Conservation (phyloP, 208 protist genomes). For the Wallacemonas sp. region DNA sequence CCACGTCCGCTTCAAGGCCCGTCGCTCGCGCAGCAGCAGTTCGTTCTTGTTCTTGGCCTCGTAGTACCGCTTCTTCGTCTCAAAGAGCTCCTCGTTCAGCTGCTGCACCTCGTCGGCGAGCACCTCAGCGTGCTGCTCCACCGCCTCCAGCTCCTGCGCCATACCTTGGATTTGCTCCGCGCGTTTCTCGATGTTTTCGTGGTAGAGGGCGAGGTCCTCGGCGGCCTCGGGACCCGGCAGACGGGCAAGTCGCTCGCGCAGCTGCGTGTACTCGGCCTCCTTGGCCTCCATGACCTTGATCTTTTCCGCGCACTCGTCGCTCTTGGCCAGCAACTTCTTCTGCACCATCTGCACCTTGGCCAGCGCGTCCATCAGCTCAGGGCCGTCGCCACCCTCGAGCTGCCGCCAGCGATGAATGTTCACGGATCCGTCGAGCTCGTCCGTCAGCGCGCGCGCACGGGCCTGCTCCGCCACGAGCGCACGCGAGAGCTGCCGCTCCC, state of each 20-base stretch:
- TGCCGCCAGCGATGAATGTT: constrained; percentile 98
- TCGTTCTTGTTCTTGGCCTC: constrained; percentile 90
- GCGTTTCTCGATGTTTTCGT: constrained; percentile 94
- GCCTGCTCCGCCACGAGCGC: constrained; percentile 91
- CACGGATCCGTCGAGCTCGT: constrained; percentile 97
- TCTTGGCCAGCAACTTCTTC: constrained; percentile 94
- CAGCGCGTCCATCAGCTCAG: constrained; percentile 94
- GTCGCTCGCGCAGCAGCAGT: constrained; percentile 53
- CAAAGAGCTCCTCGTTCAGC: constrained; percentile 88
- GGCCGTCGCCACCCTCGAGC: constrained; percentile 94
- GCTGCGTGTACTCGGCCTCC: constrained; percentile 89
- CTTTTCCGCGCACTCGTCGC: constrained; percentile 93
- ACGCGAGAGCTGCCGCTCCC: constrained; percentile 88
- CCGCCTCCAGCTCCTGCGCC: constrained; percentile 49
- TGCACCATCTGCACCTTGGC: constrained; percentile 98
- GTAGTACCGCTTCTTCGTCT: constrained; percentile 92
- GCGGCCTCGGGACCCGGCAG: constrained; percentile 96
- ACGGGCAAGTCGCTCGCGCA: constrained; percentile 92
- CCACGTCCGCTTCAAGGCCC: constrained; percentile 48
- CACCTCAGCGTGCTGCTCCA: constrained; percentile 73
- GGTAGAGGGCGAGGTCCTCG: constrained; percentile 95
- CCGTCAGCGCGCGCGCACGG: constrained; percentile 92
- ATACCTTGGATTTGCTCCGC: constrained; percentile 89
- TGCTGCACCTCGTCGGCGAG: constrained; percentile 91
- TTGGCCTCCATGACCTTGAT: constrained; percentile 86